A percentile compares a stretch with the other conserved stretches of the same genome.
Evolutionary conservation across 768 basidiomycete species (phyloP).

Genomic region (Fomitopsis pulvina): DNA sequence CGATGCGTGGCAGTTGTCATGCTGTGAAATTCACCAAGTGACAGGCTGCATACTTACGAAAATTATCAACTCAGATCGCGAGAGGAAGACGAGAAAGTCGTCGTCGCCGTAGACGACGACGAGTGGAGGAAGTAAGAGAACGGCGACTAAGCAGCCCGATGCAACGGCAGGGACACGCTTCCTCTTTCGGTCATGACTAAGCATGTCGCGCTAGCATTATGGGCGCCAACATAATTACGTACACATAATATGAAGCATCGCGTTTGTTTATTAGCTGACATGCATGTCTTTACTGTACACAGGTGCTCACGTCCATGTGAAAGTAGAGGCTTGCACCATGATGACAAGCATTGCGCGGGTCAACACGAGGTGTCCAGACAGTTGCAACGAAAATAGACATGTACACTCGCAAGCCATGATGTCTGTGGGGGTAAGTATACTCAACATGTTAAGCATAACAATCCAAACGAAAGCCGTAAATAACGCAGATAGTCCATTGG

Average conservation of each 20-base stretch:
- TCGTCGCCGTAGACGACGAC: background rate
- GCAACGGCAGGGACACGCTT: background rate
- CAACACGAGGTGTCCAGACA: background rate
- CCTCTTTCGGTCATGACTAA: background rate
- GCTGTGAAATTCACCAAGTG: background rate
- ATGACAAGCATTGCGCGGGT: no score
- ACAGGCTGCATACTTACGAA: background rate
- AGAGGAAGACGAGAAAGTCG: background rate
- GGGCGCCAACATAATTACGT: background rate
- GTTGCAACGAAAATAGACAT: background rate
- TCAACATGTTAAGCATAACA: background rate
- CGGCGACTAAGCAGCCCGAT: background rate
- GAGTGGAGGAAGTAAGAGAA: background rate
- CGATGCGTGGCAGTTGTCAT: conserved; percentile 1
- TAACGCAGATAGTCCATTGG: background rate
- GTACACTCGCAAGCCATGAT: background rate
- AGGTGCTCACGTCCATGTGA: no score
- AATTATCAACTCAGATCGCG: background rate
- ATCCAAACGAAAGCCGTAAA: background rate
- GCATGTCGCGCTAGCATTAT: background rate
- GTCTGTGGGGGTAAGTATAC: background rate
- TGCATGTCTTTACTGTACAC: no score
- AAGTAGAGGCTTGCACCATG: no score
- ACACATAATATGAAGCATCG: background rate
- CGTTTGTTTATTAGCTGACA: background rate